Percentiles rank a stretch among this genome's conserved stretches.
phyloP scores from a whole-genome alignment of 371 early-diverging fungal species.

The Syncephalastrum sp. region DNA sequence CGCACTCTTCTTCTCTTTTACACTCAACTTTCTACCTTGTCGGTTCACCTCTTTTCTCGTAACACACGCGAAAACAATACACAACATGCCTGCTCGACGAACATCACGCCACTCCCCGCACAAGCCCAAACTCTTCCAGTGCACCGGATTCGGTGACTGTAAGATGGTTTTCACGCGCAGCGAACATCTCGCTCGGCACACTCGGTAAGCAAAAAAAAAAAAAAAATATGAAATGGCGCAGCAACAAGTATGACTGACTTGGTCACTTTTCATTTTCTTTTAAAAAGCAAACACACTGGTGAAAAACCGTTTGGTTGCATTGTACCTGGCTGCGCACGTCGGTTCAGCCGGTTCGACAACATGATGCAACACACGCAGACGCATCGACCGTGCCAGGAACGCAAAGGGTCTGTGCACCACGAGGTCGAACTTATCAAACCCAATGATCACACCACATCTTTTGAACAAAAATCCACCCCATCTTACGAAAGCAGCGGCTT shows the following conservation, averaged over 20 bases:
- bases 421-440: slow-evolving; percentile 75
- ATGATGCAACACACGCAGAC: slow-evolving; percentile 68
- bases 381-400: slow-evolving; percentile 22
- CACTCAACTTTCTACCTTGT: too few species aligned
- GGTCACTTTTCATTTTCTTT: not conserved
- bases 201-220: not conserved
- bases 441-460: slow-evolving; percentile 4
- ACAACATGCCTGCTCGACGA: too few species aligned
- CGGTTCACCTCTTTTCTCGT: too few species aligned
- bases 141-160: slow-evolving; percentile 57
- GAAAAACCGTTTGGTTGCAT: slow-evolving; percentile 64
- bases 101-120: too few species aligned
- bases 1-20: too few species aligned
- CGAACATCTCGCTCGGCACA: slow-evolving; percentile 59
- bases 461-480: not conserved
- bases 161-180: slow-evolving; percentile 63
- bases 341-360: slow-evolving; percentile 61
- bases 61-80: too few species aligned
- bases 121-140: slow-evolving; percentile 53
- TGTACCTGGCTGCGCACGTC: slow-evolving; percentile 53
- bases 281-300: slow-evolving; percentile 53
- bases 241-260: not conserved
- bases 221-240: too few species aligned
- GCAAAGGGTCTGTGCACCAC: slow-evolving; percentile 30
- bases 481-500: slow-evolving; percentile 14